Evolutionary conservation across 1,284 basidiomycete species (phyloP).

Genomic region (Apiotrichum mycotoxinovorans): DNA sequence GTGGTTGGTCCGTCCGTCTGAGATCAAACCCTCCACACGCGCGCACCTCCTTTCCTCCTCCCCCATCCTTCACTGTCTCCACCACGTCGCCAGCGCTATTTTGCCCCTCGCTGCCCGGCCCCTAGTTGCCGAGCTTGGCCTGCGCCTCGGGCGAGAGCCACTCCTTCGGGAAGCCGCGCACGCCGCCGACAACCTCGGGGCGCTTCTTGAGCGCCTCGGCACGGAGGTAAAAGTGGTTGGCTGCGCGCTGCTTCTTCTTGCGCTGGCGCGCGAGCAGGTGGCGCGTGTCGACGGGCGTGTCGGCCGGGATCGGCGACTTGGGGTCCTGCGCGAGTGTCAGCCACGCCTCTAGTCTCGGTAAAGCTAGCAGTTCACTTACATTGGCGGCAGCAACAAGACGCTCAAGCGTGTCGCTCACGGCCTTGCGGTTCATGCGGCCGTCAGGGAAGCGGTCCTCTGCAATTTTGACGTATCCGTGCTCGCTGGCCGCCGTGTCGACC

Average conservation of each 20-base stretch:
- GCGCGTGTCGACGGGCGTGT: constrained; percentile 70
- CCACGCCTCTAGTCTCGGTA: too few relatives aligned
- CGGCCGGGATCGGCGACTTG: constrained; percentile 56
- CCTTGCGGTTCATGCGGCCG: constrained; percentile 77
- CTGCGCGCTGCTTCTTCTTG: constrained; percentile 64
- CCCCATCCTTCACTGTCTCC: too few relatives aligned
- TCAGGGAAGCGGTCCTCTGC: constrained; percentile 75
- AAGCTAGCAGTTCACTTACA: constrained; percentile 53
- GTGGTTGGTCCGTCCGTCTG: too few relatives aligned
- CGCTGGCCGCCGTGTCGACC: constrained; percentile 49
- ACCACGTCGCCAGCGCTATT: too few relatives aligned
- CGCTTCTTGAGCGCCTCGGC: constrained; percentile 22
- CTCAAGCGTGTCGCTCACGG: constrained; percentile 74
- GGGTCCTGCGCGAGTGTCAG: constrained; percentile 55
- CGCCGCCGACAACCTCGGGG: constrained; percentile 50
- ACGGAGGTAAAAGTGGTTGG: constrained; percentile 55
- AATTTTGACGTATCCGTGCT: constrained; percentile 77
- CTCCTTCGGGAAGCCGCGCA: constrained; percentile 73
- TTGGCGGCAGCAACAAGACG: constrained; percentile 69
- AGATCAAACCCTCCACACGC: too few relatives aligned
- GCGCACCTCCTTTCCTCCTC: too few relatives aligned
- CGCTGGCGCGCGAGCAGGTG: constrained; percentile 66
- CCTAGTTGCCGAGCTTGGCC: constrained; percentile 11
- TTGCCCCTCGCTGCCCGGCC: not conserved
- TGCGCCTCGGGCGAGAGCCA: constrained; percentile 56